Evolutionary conservation across 768 basidiomycete genomes (phyloP).

Genomic region (Pulveroboletus sp.): DNA sequence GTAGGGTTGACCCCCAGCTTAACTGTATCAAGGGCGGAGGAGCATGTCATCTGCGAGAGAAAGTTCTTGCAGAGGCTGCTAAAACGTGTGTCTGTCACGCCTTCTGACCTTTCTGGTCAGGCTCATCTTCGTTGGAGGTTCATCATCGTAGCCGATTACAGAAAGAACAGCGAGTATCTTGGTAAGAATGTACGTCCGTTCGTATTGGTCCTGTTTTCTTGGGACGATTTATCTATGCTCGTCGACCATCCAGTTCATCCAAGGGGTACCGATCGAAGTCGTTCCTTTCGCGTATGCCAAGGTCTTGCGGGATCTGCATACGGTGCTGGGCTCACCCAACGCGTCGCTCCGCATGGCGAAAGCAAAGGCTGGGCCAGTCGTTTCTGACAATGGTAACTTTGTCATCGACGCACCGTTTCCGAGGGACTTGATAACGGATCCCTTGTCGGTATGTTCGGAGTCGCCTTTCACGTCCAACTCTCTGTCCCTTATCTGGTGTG

Average conservation of each 20-base stretch:
- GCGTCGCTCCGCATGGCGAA: constrained; percentile 91
- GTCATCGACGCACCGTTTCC: constrained; percentile 94
- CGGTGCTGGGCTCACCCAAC: constrained; percentile 56
- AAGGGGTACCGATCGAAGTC: constrained; percentile 95
- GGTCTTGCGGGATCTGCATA: constrained; percentile 67
- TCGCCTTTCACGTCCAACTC: not conserved
- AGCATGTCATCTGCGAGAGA: constrained; percentile 94
- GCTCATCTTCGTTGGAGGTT: constrained; percentile 57
- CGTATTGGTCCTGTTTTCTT: not conserved
- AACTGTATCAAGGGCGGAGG: constrained; percentile 98
- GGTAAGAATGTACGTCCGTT: constrained; percentile 67
- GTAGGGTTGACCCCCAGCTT: constrained; percentile 76
- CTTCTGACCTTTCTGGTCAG: not conserved
- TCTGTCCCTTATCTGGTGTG: not conserved
- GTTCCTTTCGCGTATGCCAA: constrained; percentile 94
- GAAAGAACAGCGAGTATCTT: constrained; percentile 82
- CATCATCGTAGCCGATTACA: constrained; percentile 92
- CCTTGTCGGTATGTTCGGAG: constrained; percentile 43
- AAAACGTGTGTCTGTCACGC: constrained; percentile 47
- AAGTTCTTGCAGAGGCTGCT: constrained; percentile 96
- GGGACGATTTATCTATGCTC: not conserved
- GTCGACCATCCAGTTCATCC: constrained; percentile 52
- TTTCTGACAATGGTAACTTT: constrained; percentile 96
- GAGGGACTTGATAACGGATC: constrained; percentile 60
- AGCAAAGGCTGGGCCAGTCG: constrained; percentile 92